A percentile compares a stretch with the other conserved stretches of the same genome.
Conservation (phyloP, 345 rosid genomes). For the Arabis hirsuta region DNA sequence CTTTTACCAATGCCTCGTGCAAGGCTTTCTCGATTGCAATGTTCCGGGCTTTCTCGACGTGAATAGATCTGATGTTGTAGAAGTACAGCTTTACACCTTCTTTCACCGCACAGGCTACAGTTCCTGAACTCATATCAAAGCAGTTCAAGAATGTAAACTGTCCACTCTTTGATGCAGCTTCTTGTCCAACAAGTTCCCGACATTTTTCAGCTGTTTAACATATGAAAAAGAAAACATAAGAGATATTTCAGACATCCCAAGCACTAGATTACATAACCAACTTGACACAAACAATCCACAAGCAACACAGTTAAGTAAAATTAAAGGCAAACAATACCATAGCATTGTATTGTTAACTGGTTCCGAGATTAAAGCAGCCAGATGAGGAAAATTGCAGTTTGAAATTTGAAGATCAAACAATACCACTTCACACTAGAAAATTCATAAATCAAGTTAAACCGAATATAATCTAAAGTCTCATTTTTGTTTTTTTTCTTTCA, state of each 20-base stretch:
- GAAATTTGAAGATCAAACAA: background rate
- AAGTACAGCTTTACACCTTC: constrained; percentile 90
- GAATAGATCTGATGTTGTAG: constrained; percentile 77
- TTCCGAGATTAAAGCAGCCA: background rate
- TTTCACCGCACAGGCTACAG: constrained; percentile 78
- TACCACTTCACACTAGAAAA: background rate
- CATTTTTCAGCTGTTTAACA: constrained; percentile 78
- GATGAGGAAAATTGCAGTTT: background rate
- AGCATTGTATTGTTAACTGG: no score
- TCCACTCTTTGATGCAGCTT: constrained; percentile 87
- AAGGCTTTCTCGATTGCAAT: constrained; percentile 70
- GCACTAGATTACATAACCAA: background rate
- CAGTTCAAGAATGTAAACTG: constrained; percentile 82
- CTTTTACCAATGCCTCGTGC: constrained; percentile 65
- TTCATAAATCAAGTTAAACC: constrained; percentile 9
- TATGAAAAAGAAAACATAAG: background rate
- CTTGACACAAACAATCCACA: background rate
- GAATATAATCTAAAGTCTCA: no score
- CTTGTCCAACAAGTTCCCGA: constrained; percentile 77
- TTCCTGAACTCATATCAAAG: constrained; percentile 90
- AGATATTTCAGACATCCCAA: constrained; percentile 15
- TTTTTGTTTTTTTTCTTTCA: no score
- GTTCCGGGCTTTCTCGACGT: constrained; percentile 73
- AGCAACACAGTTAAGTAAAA: background rate
- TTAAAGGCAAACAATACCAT: background rate